Evolutionary conservation across 2,329 filamentous ascomycete genomes (phyloP).

Genomic region (Dryadomyces quercivorus): DNA sequence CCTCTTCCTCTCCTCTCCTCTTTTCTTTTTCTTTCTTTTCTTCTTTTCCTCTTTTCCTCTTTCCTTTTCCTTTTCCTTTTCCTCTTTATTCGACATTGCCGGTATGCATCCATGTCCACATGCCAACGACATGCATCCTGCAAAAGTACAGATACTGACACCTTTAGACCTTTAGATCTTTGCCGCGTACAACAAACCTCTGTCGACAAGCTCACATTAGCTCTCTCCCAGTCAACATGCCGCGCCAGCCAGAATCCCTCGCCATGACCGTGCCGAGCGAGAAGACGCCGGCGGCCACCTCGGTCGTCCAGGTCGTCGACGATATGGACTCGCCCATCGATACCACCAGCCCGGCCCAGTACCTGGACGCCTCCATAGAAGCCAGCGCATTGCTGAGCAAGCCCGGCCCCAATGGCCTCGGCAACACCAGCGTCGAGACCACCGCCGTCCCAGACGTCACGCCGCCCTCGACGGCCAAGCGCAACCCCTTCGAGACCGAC

Average conservation of each 20-base stretch:
- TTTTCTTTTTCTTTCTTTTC: background rate
- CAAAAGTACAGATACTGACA: too few relatives aligned
- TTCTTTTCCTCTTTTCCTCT: too few relatives aligned
- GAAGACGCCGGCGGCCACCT: background rate
- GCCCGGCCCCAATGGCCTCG: background rate
- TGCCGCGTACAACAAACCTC: too few relatives aligned
- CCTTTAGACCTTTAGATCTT: too few relatives aligned
- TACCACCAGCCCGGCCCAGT: background rate
- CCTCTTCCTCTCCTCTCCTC: background rate
- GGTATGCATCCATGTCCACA: background rate
- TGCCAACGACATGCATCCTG: background rate
- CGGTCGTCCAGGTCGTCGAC: background rate
- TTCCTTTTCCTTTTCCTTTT: background rate
- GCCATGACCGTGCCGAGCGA: background rate
- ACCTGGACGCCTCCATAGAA: background rate
- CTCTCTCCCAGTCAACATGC: too few relatives aligned
- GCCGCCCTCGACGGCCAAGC: constrained; percentile 25
- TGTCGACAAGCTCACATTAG: too few relatives aligned
- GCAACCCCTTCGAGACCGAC: constrained; percentile 45
- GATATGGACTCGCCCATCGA: background rate
- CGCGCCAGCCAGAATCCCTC: background rate
- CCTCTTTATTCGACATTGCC: background rate
- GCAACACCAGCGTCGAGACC: background rate
- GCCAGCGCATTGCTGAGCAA: background rate
- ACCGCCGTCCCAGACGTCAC: background rate